Evolutionary conservation across 768 basidiomycete genomes (phyloP).

Genomic region (Cystoderma amianthinum): DNA sequence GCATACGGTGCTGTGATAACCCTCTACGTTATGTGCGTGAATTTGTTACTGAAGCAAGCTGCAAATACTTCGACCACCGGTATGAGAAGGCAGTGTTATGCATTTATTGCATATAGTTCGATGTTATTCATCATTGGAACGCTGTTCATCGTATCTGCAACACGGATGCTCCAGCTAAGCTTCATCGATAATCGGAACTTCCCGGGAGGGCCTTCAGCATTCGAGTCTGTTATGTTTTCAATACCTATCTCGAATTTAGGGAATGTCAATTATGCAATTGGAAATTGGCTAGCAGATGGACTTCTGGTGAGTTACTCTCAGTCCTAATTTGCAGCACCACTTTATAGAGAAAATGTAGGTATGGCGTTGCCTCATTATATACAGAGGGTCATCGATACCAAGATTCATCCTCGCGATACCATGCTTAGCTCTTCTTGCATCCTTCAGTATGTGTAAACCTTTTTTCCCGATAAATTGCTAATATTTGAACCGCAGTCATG

Average conservation of each 20-base stretch:
- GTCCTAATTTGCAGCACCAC: not conserved
- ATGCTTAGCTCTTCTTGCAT: not conserved
- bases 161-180: conserved; percentile 14
- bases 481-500: conserved; percentile 3
- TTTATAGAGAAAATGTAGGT: conserved; percentile 2
- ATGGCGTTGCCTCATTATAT: conserved; percentile 12
- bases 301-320: conserved; percentile 12
- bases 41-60: not conserved
- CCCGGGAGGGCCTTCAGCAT: conserved; percentile 20
- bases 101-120: conserved; percentile 3
- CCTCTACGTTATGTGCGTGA: not conserved
- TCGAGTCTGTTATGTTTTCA: conserved; percentile 11
- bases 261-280: conserved; percentile 11
- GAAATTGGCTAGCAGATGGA: conserved; percentile 12
- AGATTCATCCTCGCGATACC: not conserved
- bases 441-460: not conserved
- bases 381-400: conserved; percentile 4
- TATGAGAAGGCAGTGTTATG: not conserved
- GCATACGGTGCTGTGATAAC: not conserved
- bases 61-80: not conserved
- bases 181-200: conserved; percentile 24
- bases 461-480: too few relatives aligned
- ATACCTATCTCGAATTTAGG: conserved; percentile 9
- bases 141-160: conserved; percentile 9
- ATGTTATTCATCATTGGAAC: conserved; percentile 9